phyloP scores from a whole-genome alignment of 352 stramenopile species.

The Phytophthora agathidicida region DNA sequence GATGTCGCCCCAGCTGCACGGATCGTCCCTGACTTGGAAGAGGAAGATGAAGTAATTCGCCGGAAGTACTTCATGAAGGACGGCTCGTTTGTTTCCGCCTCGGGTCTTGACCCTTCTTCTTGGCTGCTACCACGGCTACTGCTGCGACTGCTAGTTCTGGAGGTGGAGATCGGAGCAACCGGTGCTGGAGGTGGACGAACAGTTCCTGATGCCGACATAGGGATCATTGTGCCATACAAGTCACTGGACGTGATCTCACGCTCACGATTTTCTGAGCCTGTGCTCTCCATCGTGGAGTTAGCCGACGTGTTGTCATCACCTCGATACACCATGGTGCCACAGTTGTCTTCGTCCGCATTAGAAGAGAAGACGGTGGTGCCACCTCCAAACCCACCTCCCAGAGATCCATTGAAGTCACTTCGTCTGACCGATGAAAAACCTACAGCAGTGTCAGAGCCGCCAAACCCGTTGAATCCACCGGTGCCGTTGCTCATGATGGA shows the following conservation, averaged over 20 bases:
- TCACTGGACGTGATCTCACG: constrained; percentile 54
- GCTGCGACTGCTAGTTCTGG: constrained; percentile 26
- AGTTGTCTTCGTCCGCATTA: constrained; percentile 13
- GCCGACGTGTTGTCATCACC: constrained; percentile 23
- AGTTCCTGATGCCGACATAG: constrained; percentile 12
- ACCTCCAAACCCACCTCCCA: constrained; percentile 3
- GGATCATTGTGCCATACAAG: constrained; percentile 70
- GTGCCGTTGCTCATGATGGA: constrained; percentile 22
- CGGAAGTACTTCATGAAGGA: constrained; percentile 90
- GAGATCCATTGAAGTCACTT: constrained; percentile 16
- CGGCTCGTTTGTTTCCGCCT: constrained; percentile 43
- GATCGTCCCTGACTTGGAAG: constrained; percentile 24
- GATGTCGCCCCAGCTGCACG: constrained; percentile 29
- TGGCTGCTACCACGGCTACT: constrained; percentile 18
- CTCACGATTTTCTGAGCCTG: constrained; percentile 16
- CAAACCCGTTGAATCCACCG: constrained; percentile 16
- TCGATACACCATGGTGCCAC: constrained; percentile 65
- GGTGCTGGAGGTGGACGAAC: constrained; percentile 27
- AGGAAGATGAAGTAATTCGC: constrained; percentile 33
- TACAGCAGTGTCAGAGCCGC: constrained; percentile 35
- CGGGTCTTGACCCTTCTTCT: constrained; percentile 15
- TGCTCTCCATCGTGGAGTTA: constrained; percentile 16
- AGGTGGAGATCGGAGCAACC: constrained; percentile 16
- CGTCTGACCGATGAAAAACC: constrained; percentile 34
- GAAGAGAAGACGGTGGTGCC: constrained; percentile 36